Evolutionary conservation across 1,284 basidiomycete genomes (phyloP).

Genomic region (Anthracocystis walkeri): DNA sequence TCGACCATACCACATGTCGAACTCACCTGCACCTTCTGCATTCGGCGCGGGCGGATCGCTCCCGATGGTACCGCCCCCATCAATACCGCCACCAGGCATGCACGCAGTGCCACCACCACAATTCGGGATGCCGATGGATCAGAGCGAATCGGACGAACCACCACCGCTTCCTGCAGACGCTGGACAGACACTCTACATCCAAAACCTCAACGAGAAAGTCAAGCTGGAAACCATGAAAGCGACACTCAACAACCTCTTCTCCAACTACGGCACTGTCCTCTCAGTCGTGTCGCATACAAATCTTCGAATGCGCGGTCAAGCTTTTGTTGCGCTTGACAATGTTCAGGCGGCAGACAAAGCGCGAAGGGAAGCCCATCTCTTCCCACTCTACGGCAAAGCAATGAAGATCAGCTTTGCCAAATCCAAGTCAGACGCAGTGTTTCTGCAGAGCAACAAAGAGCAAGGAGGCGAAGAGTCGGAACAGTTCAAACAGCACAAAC

Average conservation of each 20-base stretch:
- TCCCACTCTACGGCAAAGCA: constrained; percentile 95
- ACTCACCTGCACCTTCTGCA: constrained; percentile 24
- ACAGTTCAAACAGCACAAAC: constrained; percentile 74
- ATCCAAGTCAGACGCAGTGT: constrained; percentile 88
- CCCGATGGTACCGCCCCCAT: constrained; percentile 11
- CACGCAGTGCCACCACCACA: constrained; percentile 24
- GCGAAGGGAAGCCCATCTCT: constrained; percentile 88
- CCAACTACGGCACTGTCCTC: constrained; percentile 88
- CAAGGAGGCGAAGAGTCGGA: constrained; percentile 33
- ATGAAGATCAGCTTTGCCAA: constrained; percentile 87
- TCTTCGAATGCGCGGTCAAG: constrained; percentile 96
- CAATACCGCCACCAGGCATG: constrained; percentile 35
- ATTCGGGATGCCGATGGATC: constrained; percentile 25
- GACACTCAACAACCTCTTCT: constrained; percentile 88
- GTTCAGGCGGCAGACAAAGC: constrained; percentile 86
- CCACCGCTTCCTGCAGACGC: constrained; percentile 40
- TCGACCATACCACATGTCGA: constrained; percentile 16
- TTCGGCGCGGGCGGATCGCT: constrained; percentile 9
- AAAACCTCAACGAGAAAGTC: constrained; percentile 97
- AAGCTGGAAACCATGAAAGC: constrained; percentile 87
- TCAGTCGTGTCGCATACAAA: constrained; percentile 93
- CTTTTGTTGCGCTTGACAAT: constrained; percentile 91
- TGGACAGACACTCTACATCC: constrained; percentile 89
- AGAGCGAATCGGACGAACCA: constrained; percentile 21
- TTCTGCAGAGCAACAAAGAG: constrained; percentile 68